Conservation (phyloP, 2,329 filamentous ascomycete species). For the Amylocarpus encephaloides region DNA sequence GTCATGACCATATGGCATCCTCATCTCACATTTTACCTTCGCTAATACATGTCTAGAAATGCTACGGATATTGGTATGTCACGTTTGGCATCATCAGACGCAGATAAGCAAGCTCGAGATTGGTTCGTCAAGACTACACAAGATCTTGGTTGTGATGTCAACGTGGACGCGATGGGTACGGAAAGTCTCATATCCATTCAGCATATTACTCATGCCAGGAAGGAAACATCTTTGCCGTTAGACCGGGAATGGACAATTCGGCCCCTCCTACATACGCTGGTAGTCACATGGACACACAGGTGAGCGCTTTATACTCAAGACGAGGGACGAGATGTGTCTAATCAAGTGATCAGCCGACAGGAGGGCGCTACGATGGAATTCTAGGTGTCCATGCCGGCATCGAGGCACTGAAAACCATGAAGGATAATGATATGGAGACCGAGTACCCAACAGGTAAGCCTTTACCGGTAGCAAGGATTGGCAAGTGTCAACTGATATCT, state of each 20-base stretch:
- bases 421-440: conserved; percentile 62
- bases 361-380: conserved; percentile 71
- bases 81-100: conserved; percentile 63
- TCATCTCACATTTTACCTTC: too few species aligned
- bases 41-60: conserved; percentile 24
- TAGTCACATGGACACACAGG: conserved; percentile 61
- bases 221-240: conserved; percentile 67
- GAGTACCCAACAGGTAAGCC: conserved; percentile 49
- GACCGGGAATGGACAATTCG: conserved; percentile 50
- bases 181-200: background rate
- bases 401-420: conserved; percentile 63
- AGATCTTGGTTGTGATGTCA: conserved; percentile 59
- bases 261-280: conserved; percentile 62
- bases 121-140: conserved; percentile 66
- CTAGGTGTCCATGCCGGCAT: conserved; percentile 67
- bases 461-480: conserved; percentile 42
- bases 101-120: conserved; percentile 64
- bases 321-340: conserved; percentile 62
- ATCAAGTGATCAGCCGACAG: conserved; percentile 46
- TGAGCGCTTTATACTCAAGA: conserved; percentile 1
- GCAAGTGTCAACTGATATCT: background rate
- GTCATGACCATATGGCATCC: too few species aligned
- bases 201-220: background rate
- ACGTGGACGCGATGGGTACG: conserved; percentile 63
- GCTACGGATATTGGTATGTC: conserved; percentile 69